A percentile compares a stretch with the other conserved stretches of the same genome.
phyloP scores from a whole-genome alignment of 257 asterid species.

The Linaria vulgaris region DNA sequence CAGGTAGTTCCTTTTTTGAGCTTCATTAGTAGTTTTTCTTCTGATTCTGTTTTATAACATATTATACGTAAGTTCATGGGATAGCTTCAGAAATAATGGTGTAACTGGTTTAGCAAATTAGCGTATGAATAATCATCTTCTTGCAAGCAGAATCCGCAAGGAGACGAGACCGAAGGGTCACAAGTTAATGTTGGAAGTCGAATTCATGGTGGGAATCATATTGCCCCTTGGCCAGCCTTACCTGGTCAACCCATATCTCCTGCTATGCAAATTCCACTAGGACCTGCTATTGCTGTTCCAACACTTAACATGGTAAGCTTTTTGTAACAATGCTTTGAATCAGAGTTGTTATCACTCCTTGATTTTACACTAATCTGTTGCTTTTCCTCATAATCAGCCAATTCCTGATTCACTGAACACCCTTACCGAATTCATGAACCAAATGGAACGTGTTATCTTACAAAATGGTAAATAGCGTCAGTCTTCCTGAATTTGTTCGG shows the following conservation, averaged over 20 bases:
- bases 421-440: constrained; percentile 71
- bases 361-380: constrained; percentile 7
- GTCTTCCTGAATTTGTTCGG: constrained; percentile 19
- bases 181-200: constrained; percentile 47
- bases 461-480: constrained; percentile 50
- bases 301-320: constrained; percentile 60
- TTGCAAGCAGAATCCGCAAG: constrained; percentile 44
- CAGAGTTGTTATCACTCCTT: constrained; percentile 1
- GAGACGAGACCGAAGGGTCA: constrained; percentile 54
- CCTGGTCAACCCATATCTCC: constrained; percentile 54
- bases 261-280: constrained; percentile 60
- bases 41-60: too few species aligned
- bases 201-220: constrained; percentile 54
- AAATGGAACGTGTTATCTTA: constrained; percentile 66
- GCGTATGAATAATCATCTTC: constrained; percentile 5
- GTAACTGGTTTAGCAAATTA: neutral
- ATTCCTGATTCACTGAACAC: constrained; percentile 90
- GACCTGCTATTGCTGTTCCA: constrained; percentile 67
- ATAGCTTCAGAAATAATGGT: too few species aligned
- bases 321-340: constrained; percentile 12
- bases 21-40: too few species aligned
- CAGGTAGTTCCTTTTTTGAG: constrained; percentile 45
- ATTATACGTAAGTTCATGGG: too few species aligned
- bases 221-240: constrained; percentile 54
- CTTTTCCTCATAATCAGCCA: constrained; percentile 52